Conservation (phyloP, 2,329 filamentous ascomycete species). For the Alternaria infectoria region DNA sequence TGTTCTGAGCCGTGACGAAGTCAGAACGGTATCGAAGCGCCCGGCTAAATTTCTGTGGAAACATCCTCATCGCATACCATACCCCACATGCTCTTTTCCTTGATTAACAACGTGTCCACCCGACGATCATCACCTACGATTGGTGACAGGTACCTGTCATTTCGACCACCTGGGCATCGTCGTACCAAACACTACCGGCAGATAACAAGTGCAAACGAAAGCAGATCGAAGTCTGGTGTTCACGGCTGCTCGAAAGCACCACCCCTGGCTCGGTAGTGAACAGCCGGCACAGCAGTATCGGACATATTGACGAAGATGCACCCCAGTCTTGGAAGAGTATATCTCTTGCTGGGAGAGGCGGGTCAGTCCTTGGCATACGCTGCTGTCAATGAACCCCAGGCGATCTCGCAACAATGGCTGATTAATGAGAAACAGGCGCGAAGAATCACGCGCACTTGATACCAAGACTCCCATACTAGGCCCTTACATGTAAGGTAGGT, state of each 20-base stretch:
- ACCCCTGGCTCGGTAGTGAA: not conserved
- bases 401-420: not conserved
- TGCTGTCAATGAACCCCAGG: not conserved
- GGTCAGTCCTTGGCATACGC: not conserved
- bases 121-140: not conserved
- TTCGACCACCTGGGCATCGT: not conserved
- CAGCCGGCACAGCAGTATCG: not conserved
- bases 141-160: not conserved
- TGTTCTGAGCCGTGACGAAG: not conserved
- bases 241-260: not conserved
- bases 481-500: not conserved
- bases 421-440: not conserved
- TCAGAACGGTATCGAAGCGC: not conserved
- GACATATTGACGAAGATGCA: not conserved
- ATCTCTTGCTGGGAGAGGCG: not conserved
- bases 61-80: not conserved
- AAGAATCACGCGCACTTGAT: not conserved
- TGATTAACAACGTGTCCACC: not conserved
- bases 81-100: not conserved
- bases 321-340: constrained; percentile 2
- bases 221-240: not conserved
- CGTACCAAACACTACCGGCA: not conserved
- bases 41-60: not conserved
- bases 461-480: not conserved
- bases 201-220: not conserved